Conservation (phyloP, 1,139 yeast genomes). For the Yamadazyma siamensis region DNA sequence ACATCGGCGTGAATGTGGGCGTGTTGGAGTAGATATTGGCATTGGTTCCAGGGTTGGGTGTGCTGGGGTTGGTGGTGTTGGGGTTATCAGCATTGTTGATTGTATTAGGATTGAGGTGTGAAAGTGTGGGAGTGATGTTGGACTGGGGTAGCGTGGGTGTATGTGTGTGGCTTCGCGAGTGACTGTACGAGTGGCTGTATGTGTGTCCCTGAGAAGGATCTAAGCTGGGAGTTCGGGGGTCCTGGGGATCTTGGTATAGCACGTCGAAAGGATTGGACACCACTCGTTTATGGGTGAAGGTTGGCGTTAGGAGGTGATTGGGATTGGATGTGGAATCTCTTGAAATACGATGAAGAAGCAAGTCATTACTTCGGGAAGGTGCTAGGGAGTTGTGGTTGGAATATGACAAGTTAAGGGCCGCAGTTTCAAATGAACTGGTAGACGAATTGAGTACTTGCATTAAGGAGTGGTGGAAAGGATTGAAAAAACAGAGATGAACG, state of each 20-base stretch:
- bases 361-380: conserved; percentile 12
- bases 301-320: conserved; percentile 1
- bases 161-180: neutral
- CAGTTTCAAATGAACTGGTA: conserved; percentile 14
- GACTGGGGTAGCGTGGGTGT: no score
- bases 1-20: no score
- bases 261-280: conserved; percentile 22
- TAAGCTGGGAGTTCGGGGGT: neutral
- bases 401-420: conserved; percentile 12
- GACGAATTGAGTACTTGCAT: conserved; percentile 11
- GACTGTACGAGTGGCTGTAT: neutral
- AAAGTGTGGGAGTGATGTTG: neutral
- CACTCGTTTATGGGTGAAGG: conserved; percentile 12
- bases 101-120: neutral
- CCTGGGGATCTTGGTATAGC: conserved; percentile 10
- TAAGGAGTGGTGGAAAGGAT: no score
- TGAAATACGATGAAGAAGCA: conserved; percentile 4
- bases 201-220: neutral
- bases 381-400: conserved; percentile 13
- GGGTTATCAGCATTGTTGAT: no score
- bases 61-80: conserved; percentile 1
- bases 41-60: conserved; percentile 1
- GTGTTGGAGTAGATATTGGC: neutral
- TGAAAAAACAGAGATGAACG: no score
- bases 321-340: conserved; percentile 1